A percentile compares a stretch with the other conserved stretches of the same genome.
These are phyloP conservation scores for Globisporangium rhizosaccharum DNA, from an alignment of 352 stramenopile genomes.

Conservation along the genomic window DNA sequence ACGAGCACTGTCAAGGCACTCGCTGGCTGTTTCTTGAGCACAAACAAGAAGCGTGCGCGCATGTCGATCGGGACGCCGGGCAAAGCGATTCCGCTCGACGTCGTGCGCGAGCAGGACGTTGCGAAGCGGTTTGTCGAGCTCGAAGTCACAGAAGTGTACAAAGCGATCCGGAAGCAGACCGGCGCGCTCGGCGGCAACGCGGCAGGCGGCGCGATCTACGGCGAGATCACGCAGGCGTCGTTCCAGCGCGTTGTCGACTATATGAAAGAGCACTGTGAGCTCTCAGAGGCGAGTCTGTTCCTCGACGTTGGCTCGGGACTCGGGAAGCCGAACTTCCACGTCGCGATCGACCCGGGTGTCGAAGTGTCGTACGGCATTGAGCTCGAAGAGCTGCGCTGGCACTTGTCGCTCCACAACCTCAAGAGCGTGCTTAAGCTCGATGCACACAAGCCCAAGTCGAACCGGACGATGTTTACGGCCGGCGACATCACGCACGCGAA, in stretches of 20 bases:
- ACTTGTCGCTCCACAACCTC: slow-evolving; percentile 92
- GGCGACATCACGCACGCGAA: slow-evolving; percentile 93
- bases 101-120: slow-evolving; percentile 53
- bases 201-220: slow-evolving; percentile 95
- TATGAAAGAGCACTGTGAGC: slow-evolving; percentile 90
- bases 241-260: slow-evolving; percentile 97
- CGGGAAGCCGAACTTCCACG: slow-evolving; percentile 97
- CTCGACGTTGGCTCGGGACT: slow-evolving; percentile 96
- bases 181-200: slow-evolving; percentile 94
- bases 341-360: slow-evolving; percentile 93
- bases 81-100: slow-evolving; percentile 65
- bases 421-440: slow-evolving; percentile 81
- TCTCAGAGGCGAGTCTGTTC: slow-evolving; percentile 88
- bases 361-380: slow-evolving; percentile 95
- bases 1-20: slow-evolving; percentile 23
- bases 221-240: slow-evolving; percentile 94
- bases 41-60: slow-evolving; percentile 51
- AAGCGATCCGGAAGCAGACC: slow-evolving; percentile 91
- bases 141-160: slow-evolving; percentile 88
- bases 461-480: slow-evolving; percentile 86
- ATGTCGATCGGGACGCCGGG: slow-evolving; percentile 63
- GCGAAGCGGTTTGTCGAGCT: slow-evolving; percentile 73
- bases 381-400: slow-evolving; percentile 93
- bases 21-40: slow-evolving; percentile 11
- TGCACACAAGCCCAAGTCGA: slow-evolving; percentile 45